Conservation (phyloP, 202 grass and related monocot species). For the Zizania palustris region DNA sequence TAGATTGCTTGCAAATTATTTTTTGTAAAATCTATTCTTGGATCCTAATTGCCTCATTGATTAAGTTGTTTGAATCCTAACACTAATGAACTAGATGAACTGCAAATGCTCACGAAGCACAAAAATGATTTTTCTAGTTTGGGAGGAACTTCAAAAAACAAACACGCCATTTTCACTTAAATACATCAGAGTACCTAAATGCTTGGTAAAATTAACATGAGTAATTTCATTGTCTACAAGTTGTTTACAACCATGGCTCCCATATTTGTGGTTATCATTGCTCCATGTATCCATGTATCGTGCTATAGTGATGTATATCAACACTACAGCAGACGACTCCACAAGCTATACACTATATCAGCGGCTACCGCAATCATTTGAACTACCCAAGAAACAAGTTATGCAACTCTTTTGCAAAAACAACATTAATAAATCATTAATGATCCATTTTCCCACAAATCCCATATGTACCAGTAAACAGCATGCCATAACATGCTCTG, state of each 20-base stretch:
- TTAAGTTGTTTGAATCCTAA: background rate
- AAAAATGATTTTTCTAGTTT: background rate
- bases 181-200: no score
- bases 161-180: no score
- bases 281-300: background rate
- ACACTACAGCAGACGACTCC: background rate
- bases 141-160: background rate
- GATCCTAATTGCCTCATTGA: background rate
- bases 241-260: background rate
- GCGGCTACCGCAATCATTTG: no score
- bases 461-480: no score
- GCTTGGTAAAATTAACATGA: background rate
- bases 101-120: background rate
- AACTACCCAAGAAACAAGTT: no score
- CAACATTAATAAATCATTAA: no score
- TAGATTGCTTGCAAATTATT: background rate
- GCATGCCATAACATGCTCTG: no score
- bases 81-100: background rate
- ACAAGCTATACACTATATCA: background rate
- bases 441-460: no score
- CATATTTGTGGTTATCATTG: background rate
- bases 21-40: background rate
- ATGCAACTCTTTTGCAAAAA: no score
- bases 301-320: background rate
- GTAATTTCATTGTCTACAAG: background rate